Evolutionary conservation across 306 rosid species (phyloP).

Genomic region (Coriaria nepalensis): DNA sequence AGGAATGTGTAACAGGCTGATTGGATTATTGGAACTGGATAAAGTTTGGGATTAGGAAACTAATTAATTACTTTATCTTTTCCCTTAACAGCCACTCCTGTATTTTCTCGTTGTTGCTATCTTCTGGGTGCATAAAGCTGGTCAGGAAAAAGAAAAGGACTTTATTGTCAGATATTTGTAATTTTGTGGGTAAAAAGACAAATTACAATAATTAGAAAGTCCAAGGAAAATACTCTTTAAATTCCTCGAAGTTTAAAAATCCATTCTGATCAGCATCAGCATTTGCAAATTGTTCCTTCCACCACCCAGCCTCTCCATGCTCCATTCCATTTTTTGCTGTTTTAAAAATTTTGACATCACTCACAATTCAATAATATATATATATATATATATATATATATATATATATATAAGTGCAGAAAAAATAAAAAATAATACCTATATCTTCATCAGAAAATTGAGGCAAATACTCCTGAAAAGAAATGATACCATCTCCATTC

Average conservation of each 20-base stretch:
- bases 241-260: constrained; percentile 43
- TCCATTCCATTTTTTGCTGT: constrained; percentile 37
- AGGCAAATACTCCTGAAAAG: constrained; percentile 56
- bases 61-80: constrained; percentile 32
- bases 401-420: not conserved
- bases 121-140: constrained; percentile 79
- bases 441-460: constrained; percentile 37
- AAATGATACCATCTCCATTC: constrained; percentile 36
- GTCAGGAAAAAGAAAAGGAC: not conserved
- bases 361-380: not conserved
- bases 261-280: constrained; percentile 51
- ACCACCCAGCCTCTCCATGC: constrained; percentile 82
- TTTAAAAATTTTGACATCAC: constrained; percentile 7
- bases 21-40: too few relatives aligned
- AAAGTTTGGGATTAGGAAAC: too few relatives aligned
- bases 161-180: not conserved
- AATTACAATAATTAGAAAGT: not conserved
- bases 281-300: constrained; percentile 42
- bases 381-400: not conserved
- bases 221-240: constrained; percentile 32
- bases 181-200: not conserved
- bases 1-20: too few relatives aligned
- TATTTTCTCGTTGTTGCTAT: constrained; percentile 35
- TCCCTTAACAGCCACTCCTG: constrained; percentile 48
- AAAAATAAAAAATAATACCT: constrained; percentile 27